A percentile compares a stretch with the other conserved stretches of the same genome.
Evolutionary conservation across 306 rosid species (phyloP).

Genomic region (Quercus robur): DNA sequence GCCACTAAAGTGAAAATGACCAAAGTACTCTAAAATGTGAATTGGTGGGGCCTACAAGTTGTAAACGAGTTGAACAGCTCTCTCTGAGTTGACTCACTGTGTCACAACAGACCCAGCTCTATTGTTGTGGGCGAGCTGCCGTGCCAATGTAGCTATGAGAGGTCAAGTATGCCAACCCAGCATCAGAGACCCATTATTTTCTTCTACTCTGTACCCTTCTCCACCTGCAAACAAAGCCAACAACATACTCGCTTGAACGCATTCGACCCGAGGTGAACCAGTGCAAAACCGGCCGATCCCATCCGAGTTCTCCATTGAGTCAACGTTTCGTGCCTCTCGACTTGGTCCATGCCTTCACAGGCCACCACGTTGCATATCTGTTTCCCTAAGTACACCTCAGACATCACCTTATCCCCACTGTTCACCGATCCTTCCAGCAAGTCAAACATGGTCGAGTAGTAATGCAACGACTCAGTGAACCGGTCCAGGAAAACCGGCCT

Average conservation of each 20-base stretch:
- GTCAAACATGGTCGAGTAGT: slow-evolving; percentile 71
- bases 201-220: slow-evolving; percentile 75
- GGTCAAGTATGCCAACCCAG: slow-evolving; percentile 91
- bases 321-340: slow-evolving; percentile 76
- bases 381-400: slow-evolving; percentile 65
- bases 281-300: slow-evolving; percentile 59
- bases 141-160: slow-evolving; percentile 76
- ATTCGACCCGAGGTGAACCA: slow-evolving; percentile 70
- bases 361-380: slow-evolving; percentile 87
- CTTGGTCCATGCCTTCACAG: slow-evolving; percentile 61
- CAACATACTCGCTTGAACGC: slow-evolving; percentile 70
- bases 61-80: no score
- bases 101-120: background rate
- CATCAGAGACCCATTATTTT: slow-evolving; percentile 67
- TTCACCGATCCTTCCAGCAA: slow-evolving; percentile 61
- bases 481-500: background rate
- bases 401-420: slow-evolving; percentile 49
- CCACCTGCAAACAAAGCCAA: slow-evolving; percentile 63
- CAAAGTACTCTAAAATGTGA: no score
- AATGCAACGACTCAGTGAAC: slow-evolving; percentile 74
- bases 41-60: no score
- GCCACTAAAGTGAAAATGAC: no score
- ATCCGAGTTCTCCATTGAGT: slow-evolving; percentile 56
- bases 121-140: slow-evolving; percentile 46
- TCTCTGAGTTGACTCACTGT: slow-evolving; percentile 34